Evolutionary conservation across 306 rosid species (phyloP).

Genomic region (Gastrolobium bilobum): DNA sequence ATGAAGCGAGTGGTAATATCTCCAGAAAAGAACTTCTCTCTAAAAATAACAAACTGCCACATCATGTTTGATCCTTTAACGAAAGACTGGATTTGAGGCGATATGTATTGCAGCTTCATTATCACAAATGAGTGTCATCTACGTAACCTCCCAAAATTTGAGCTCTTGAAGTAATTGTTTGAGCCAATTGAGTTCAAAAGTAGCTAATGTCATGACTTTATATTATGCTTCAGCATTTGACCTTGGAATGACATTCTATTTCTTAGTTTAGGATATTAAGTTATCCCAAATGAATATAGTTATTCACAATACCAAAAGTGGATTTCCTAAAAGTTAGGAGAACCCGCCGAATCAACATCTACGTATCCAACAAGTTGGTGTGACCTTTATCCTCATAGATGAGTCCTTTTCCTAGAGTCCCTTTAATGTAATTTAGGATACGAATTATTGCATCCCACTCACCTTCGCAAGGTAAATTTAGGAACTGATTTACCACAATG

Average conservation of each 20-base stretch:
- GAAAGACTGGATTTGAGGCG: background rate
- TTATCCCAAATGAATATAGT: background rate
- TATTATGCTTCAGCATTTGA: background rate
- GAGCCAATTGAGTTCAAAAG: background rate
- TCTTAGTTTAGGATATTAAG: background rate
- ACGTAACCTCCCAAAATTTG: constrained; percentile 16
- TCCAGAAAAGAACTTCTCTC: background rate
- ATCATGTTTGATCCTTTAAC: background rate
- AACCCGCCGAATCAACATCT: background rate
- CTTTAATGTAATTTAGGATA: too few species aligned
- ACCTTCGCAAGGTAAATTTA: too few species aligned
- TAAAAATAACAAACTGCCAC: background rate
- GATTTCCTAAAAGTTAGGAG: background rate
- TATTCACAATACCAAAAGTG: background rate
- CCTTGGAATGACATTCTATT: background rate
- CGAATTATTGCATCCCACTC: too few species aligned
- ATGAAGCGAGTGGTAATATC: constrained; percentile 2
- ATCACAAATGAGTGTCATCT: background rate
- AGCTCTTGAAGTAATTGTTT: constrained; percentile 4
- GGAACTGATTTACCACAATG: too few species aligned
- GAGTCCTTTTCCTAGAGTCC: too few species aligned
- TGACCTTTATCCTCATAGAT: too few species aligned
- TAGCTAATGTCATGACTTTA: background rate
- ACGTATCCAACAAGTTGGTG: background rate
- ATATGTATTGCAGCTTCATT: background rate